Evolutionary conservation across 352 stramenopile species (phyloP).

Genomic region (Phytophthora pinifolia): DNA sequence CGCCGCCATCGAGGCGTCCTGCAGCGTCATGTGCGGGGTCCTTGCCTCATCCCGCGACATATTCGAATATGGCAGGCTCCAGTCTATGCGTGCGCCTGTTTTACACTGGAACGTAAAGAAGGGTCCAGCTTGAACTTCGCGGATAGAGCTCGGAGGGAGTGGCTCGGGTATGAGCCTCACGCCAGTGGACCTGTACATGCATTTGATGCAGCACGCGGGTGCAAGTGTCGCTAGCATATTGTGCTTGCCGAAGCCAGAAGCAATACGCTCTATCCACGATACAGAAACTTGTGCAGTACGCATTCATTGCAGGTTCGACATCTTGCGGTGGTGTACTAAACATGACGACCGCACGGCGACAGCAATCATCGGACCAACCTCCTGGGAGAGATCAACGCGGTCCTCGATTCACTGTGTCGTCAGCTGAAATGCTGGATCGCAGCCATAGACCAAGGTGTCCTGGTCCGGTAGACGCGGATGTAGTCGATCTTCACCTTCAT

Average conservation of each 20-base stretch:
- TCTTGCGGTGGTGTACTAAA: slow-evolving; percentile 4
- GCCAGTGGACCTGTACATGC: no score
- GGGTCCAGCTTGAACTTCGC: no score
- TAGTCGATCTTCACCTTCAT: slow-evolving; percentile 53
- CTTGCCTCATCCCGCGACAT: slow-evolving; percentile 17
- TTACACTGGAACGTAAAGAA: no score
- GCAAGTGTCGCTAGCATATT: no score
- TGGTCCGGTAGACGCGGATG: slow-evolving; percentile 18
- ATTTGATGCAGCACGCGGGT: no score
- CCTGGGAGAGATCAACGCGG: slow-evolving; percentile 41
- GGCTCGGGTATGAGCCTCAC: no score
- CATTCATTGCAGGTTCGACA: not conserved
- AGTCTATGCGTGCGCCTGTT: no score
- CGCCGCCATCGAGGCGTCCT: not conserved
- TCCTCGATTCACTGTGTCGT: slow-evolving; percentile 55
- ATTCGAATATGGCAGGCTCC: slow-evolving; percentile 11
- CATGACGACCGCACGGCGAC: not conserved
- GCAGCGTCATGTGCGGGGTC: slow-evolving; percentile 4
- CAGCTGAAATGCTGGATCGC: slow-evolving; percentile 45
- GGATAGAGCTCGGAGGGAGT: no score
- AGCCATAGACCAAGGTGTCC: slow-evolving; percentile 43
- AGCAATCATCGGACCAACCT: slow-evolving; percentile 23
- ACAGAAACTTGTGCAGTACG: slow-evolving; percentile 34
- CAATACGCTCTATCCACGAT: not conserved
- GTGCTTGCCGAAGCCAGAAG: no score